These are phyloP conservation scores for Cornus kousa DNA, from an alignment of 148 eudicot genomes.

Conservation along the genomic window DNA sequence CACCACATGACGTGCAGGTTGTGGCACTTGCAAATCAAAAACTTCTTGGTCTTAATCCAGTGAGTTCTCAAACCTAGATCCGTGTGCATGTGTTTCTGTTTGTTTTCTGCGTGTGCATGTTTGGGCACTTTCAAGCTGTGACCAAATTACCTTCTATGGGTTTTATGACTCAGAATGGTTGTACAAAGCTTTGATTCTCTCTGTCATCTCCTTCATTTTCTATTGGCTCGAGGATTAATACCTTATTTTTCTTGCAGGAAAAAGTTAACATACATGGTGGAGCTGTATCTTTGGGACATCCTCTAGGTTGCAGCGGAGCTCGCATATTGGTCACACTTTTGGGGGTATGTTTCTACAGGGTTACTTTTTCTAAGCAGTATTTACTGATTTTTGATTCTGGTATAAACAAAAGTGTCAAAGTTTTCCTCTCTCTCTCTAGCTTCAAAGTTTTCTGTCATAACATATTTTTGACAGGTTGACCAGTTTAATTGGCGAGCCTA, in stretches of 20 bases:
- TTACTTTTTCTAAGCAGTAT: constrained; percentile 6
- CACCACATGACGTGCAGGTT: constrained; percentile 49
- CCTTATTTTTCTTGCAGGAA: constrained; percentile 48
- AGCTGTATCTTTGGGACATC: constrained; percentile 97
- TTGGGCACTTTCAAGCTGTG: not conserved
- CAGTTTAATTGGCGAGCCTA: not conserved
- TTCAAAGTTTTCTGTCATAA: not conserved
- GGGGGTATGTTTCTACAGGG: constrained; percentile 55
- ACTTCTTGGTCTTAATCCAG: constrained; percentile 68
- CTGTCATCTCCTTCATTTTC: not conserved
- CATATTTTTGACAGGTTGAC: not conserved
- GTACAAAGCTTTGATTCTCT: not conserved
- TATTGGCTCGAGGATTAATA: not conserved
- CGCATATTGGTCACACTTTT: constrained; percentile 90
- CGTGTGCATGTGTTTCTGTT: not conserved
- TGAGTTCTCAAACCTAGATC: constrained; percentile 36
- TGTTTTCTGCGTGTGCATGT: not conserved
- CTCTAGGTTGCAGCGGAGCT: constrained; percentile 99
- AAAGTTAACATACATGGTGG: constrained; percentile 94
- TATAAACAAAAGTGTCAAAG: not conserved
- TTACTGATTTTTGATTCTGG: not conserved
- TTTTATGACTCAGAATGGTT: not conserved
- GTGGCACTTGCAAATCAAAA: constrained; percentile 91
- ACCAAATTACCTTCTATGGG: not conserved
- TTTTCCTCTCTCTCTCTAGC: not conserved